phyloP scores from a whole-genome alignment of 306 rosid species.

The Carpinus viminea region DNA sequence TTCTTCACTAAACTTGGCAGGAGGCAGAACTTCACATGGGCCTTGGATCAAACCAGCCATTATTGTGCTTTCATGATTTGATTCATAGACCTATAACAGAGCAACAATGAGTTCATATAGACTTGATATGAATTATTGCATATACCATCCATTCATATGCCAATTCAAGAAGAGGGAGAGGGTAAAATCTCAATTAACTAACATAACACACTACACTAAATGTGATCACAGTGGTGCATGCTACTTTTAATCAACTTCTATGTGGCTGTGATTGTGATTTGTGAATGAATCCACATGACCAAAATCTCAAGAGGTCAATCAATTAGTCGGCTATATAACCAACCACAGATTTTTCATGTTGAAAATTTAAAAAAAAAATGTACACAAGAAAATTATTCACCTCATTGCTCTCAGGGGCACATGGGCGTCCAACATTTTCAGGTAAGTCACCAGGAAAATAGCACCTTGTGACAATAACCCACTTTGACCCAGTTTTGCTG shows the following conservation, averaged over 20 bases:
- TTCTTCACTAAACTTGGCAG: conserved; percentile 68
- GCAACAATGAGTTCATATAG: conserved; percentile 16
- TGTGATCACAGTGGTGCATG: background rate
- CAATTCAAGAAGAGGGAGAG: conserved; percentile 21
- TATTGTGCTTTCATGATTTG: conserved; percentile 63
- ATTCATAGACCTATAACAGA: conserved; percentile 71
- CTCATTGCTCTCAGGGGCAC: conserved; percentile 85
- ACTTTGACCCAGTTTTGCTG: conserved; percentile 62
- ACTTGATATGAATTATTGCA: conserved; percentile 9
- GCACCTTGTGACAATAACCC: conserved; percentile 66
- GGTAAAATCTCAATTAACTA: background rate
- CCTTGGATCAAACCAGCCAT: conserved; percentile 73
- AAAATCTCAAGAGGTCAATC: conserved; percentile 6
- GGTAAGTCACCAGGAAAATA: conserved; percentile 87
- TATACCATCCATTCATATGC: conserved; percentile 2
- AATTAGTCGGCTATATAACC: conserved; percentile 7
- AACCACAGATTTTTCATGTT: background rate
- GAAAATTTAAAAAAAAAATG: background rate
- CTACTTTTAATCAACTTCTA: background rate
- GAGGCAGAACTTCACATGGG: conserved; percentile 80
- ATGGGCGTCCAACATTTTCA: conserved; percentile 63
- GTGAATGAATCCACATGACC: background rate
- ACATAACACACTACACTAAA: background rate
- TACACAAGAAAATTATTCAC: conserved; percentile 35
- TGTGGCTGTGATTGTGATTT: background rate